Conservation (phyloP, 768 basidiomycete genomes). For the Boletus huronensis region DNA sequence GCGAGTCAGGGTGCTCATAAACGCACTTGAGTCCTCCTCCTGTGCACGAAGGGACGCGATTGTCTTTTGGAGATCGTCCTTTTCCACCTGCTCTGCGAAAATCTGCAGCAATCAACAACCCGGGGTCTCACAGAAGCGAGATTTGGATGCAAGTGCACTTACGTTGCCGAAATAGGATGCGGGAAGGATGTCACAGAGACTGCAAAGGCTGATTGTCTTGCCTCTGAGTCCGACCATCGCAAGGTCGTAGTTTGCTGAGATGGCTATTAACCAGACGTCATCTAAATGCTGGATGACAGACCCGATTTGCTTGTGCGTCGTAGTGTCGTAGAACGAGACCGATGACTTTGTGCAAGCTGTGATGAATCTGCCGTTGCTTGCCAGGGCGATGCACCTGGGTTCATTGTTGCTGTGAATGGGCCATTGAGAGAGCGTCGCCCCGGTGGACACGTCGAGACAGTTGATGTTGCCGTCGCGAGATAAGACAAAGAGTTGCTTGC, state of each 20-base stretch:
- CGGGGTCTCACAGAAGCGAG: too few relatives aligned
- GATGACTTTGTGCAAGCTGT: background rate
- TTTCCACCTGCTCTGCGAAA: too few relatives aligned
- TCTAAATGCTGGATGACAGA: background rate
- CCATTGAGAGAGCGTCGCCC: too few relatives aligned
- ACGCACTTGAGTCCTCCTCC: too few relatives aligned
- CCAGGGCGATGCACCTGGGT: background rate
- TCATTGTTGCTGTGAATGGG: too few relatives aligned
- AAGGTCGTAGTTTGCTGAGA: background rate
- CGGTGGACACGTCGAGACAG: background rate
- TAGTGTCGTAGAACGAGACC: background rate
- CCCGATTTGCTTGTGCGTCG: background rate
- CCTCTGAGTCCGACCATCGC: background rate
- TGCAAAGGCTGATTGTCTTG: background rate
- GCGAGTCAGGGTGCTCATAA: background rate
- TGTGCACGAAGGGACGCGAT: too few relatives aligned
- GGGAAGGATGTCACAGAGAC: background rate
- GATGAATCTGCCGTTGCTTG: background rate
- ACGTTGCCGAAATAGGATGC: too few relatives aligned
- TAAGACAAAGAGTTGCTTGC: background rate
- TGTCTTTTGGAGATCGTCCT: too few relatives aligned
- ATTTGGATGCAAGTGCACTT: too few relatives aligned
- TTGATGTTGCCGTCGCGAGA: background rate
- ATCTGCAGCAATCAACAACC: too few relatives aligned
- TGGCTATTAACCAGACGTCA: background rate